Conservation (phyloP, 192 early-diverging fungal genomes). For the Entomortierella chlamydospora region DNA sequence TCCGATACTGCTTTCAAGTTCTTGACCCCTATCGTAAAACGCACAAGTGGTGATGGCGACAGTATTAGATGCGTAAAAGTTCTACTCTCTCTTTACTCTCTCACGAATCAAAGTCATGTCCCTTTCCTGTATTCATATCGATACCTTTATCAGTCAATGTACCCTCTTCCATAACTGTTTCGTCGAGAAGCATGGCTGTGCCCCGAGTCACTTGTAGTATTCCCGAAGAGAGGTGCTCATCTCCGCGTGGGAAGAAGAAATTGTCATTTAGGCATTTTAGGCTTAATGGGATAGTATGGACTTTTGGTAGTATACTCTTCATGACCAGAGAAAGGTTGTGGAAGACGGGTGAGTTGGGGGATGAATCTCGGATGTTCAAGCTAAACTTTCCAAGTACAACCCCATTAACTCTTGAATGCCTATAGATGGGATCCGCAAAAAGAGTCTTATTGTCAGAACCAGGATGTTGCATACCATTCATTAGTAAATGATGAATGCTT, state of each 20-base stretch:
- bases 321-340: conserved; percentile 11
- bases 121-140: too few relatives aligned
- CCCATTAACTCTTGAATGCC: conserved; percentile 54
- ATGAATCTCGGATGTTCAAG: conserved; percentile 71
- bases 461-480: too few relatives aligned
- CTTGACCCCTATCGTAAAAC: conserved; percentile 65
- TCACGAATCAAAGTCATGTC: too few relatives aligned
- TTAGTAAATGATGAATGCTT: not conserved
- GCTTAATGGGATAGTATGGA: conserved; percentile 71
- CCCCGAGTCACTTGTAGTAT: conserved; percentile 71
- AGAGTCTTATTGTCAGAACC: too few relatives aligned
- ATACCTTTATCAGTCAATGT: conserved; percentile 70
- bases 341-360: conserved; percentile 1
- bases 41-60: too few relatives aligned
- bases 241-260: conserved; percentile 67
- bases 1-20: conserved; percentile 77
- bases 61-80: too few relatives aligned
- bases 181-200: conserved; percentile 75
- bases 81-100: too few relatives aligned
- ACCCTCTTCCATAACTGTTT: conserved; percentile 77
- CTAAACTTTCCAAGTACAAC: conserved; percentile 76
- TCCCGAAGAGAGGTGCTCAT: conserved; percentile 70
- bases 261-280: conserved; percentile 69
- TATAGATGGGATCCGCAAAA: conserved; percentile 11
- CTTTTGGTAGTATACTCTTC: conserved; percentile 60